Conservation (phyloP, 129 eudicot species). For the Flaveria trinervia region DNA sequence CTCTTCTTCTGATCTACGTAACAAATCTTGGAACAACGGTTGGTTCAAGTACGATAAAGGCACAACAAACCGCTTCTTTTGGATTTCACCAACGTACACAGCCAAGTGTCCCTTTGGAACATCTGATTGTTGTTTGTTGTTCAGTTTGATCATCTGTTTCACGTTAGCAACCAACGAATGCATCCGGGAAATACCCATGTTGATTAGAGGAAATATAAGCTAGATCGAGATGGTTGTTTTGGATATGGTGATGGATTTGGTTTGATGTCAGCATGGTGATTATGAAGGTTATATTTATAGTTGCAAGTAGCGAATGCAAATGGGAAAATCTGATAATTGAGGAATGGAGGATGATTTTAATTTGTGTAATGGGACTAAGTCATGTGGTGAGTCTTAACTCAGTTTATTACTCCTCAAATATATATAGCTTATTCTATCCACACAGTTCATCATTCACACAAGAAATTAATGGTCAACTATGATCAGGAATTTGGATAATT, state of each 20-base stretch:
- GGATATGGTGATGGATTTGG: not conserved
- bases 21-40: slow-evolving; percentile 46
- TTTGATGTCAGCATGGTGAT: not conserved
- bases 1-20: slow-evolving; percentile 47
- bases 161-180: slow-evolving; percentile 24
- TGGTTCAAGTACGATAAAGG: slow-evolving; percentile 47
- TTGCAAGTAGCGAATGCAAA: slow-evolving; percentile 21
- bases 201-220: not conserved
- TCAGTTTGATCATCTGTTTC: slow-evolving; percentile 35
- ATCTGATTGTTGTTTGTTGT: slow-evolving; percentile 26
- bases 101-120: slow-evolving; percentile 59
- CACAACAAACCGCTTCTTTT: slow-evolving; percentile 41
- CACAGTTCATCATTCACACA: not conserved
- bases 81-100: slow-evolving; percentile 51
- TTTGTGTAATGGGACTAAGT: not conserved
- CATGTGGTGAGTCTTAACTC: slow-evolving; percentile 22
- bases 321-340: slow-evolving; percentile 21
- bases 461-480: too few relatives aligned
- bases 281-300: slow-evolving; percentile 25
- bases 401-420: not conserved
- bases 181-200: slow-evolving; percentile 19
- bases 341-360: slow-evolving; percentile 23
- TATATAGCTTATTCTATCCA: not conserved
- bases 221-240: not conserved
- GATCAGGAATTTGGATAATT: too few relatives aligned